phyloP scores from a whole-genome alignment of 202 grass and related monocot genomes.

The Panicum virgatum region DNA sequence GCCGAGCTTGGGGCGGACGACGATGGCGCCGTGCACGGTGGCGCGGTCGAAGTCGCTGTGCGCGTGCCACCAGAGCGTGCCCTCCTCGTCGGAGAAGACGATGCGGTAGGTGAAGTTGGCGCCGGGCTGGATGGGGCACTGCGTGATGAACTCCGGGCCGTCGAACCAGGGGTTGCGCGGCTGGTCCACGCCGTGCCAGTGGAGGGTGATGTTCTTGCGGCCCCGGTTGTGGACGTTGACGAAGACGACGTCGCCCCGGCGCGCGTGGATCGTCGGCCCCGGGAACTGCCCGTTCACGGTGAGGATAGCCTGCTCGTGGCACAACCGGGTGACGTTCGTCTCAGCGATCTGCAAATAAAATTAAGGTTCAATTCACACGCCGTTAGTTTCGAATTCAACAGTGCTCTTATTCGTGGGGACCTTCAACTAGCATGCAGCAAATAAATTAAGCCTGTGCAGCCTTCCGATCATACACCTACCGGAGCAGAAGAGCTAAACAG shows the following conservation, averaged over 20 bases:
- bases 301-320: constrained; percentile 55
- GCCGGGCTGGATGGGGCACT: constrained; percentile 62
- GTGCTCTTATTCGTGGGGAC: neutral
- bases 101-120: constrained; percentile 55
- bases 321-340: constrained; percentile 54
- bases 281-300: constrained; percentile 69
- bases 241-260: constrained; percentile 46
- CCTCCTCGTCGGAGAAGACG: constrained; percentile 55
- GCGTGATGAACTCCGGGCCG: constrained; percentile 68
- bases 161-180: constrained; percentile 69
- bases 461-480: neutral
- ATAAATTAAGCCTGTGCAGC: too few species aligned
- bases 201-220: constrained; percentile 65
- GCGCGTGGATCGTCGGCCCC: constrained; percentile 62
- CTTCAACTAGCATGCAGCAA: too few species aligned
- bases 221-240: constrained; percentile 65
- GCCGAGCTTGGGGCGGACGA: constrained; percentile 51
- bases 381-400: neutral
- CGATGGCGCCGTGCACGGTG: constrained; percentile 61
- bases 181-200: constrained; percentile 76
- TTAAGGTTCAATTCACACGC: too few species aligned
- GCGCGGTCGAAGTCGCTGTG: constrained; percentile 61
- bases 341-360: constrained; percentile 61
- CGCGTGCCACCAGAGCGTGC: constrained; percentile 79
- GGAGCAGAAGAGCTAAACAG: too few species aligned